phyloP scores from a whole-genome alignment of 352 stramenopile species.

The Pythium chondricola region DNA sequence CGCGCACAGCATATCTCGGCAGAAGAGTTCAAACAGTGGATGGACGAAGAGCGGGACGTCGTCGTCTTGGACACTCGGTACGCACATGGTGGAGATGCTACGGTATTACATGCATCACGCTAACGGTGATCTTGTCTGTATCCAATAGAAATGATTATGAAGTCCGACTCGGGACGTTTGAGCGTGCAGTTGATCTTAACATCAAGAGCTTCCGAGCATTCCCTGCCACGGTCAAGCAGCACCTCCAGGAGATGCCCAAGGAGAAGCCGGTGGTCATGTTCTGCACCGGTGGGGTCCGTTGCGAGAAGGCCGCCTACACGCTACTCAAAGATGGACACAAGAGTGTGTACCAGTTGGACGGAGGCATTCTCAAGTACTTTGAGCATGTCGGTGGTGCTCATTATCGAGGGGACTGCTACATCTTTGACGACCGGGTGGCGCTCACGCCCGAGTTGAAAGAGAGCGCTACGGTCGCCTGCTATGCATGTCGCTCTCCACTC shows the following conservation, averaged over 20 bases:
- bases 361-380: constrained; percentile 79
- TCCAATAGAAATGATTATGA: constrained; percentile 64
- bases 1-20: constrained; percentile 49
- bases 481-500: constrained; percentile 48
- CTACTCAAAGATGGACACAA: constrained; percentile 47
- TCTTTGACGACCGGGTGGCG: constrained; percentile 72
- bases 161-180: constrained; percentile 64
- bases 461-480: constrained; percentile 35
- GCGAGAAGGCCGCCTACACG: constrained; percentile 66
- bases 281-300: constrained; percentile 68
- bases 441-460: constrained; percentile 55
- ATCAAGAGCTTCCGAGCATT: constrained; percentile 72
- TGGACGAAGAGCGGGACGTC: constrained; percentile 62
- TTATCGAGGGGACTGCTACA: constrained; percentile 73
- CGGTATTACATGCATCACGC: background rate
- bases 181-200: constrained; percentile 59
- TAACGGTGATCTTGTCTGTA: background rate
- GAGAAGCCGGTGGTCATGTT: constrained; percentile 80
- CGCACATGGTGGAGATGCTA: background rate
- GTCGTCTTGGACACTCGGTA: constrained; percentile 62
- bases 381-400: constrained; percentile 60
- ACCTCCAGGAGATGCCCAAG: constrained; percentile 47
- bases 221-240: constrained; percentile 26
- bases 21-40: constrained; percentile 62
- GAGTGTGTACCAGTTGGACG: constrained; percentile 66